Base-by-base conservation (phyloP, 2,329 filamentous ascomycete species). In the Cladobotryum protrusum region DNA sequence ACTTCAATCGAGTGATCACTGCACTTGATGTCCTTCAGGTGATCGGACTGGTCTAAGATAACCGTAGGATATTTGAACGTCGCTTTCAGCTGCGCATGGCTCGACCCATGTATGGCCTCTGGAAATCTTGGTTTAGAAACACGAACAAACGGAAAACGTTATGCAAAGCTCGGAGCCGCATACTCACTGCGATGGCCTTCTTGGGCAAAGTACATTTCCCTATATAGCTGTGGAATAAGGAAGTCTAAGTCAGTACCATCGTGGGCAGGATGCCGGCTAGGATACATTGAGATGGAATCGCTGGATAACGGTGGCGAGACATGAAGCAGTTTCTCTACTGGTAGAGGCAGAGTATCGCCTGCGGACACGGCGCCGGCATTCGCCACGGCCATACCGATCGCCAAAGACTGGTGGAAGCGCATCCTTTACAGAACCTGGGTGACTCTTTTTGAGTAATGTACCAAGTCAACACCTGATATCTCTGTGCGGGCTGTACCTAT, bases 131-230 rank as follows among this genome's bases (percentile, higher is more conserved):
- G 8, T 4, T 43, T 39, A 46, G 43, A 17, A n/a, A 20, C 11
- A 9, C 24, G n/a, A 11, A 43, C 41, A 5, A 33, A 33, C n/a
- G 3, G 24, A n/a, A 4, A 1, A 15, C 14, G 42, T 33, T 8
- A 42, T 7, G 6, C 17, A 24, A 42, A 17, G 1, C 3, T 33
- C 3, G 42, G 12, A 1, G 17, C 29, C 13, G 2, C 9, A 20
- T 5, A 44, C 47, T 44, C 34, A 49, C 47, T 34, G n/a, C 47
- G 41, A 35, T 49, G 47, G 20, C 47, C 47, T 18, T 49, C 47
- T 24, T 49, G 41, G 18, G 32, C 18, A 34, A 37, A 49, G 20
- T 49, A 45, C 15, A 49, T 24, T 5, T 29, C 11, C 8, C 36
- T 8, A 5, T 19, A 20, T 4, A 45, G 14, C 18, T n/a, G 29